Evolutionary conservation across 1,284 basidiomycete genomes (phyloP), one percentile per base, ranked within the genome.

Genomic region (Anthracocystis panici-leucophaei): DNA sequence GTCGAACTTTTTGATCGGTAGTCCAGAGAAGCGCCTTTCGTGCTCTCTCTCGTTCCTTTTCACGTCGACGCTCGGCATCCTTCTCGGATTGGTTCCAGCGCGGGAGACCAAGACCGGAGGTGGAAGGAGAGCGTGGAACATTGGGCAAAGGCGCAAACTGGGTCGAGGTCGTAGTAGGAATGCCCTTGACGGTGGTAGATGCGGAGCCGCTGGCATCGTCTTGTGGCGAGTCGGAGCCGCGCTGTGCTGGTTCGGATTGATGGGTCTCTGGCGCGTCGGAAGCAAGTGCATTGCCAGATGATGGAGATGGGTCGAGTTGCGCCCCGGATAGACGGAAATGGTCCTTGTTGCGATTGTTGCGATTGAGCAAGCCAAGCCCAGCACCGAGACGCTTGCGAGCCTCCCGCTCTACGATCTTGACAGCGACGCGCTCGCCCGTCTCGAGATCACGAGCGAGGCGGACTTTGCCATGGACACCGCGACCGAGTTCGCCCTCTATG

Each of bases 381-480:
- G 70, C 78, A 23, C 82, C 82, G 25, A 84, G 68, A 23, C 81
- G 74, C 56, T 78, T 77, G 11, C 81, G 75, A 31, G 75, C 62
- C 54, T 84, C 81, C 20, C 83, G 60, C 66, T 82, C 79, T 5
- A 85, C 83, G 23, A 85, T 85, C 61, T 85, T 85, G 74, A 85
- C 72, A 9, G 84, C 84, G 0, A 85, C 84, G 11, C 68, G 73
- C 44, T 82, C 78, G 38, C 80, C 78, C 7, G 82, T 82, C 38
- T 79, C 75, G 14, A 77, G 77, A 57, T 85, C 79, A 18, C 70
- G 68, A 11, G 84, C 84, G 8, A 82, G 68, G 5, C 83, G 71
- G 14, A 85, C 84, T 44, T 78, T 79, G 41, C 84, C 84, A 45
- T 84, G 82, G 5, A 82, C 82, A 38, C 84, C 84, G 10, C 80